Conservation (phyloP, 1,139 yeast genomes). For the Protomyces inouyei region DNA sequence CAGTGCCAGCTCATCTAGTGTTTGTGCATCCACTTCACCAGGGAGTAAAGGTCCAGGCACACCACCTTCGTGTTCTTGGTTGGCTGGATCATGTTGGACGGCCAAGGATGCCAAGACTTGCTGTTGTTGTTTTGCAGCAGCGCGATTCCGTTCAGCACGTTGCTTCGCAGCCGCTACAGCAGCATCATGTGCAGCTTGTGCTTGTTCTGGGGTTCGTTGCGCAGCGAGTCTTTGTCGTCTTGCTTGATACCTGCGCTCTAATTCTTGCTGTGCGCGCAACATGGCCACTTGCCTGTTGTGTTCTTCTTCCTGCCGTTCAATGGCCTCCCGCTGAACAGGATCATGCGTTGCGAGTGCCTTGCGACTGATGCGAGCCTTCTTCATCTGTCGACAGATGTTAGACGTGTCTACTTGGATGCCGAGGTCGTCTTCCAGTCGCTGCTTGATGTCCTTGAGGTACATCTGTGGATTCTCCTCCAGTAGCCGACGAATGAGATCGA, state of each 20-base stretch:
- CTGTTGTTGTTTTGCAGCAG: neutral
- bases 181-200: slow-evolving; percentile 1
- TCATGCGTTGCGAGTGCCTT: neutral
- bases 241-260: neutral
- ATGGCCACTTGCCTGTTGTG: neutral
- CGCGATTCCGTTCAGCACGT: neutral
- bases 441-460: neutral
- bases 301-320: neutral
- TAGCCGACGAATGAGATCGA: neutral
- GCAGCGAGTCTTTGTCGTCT: neutral
- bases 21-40: neutral
- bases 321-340: neutral
- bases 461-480: neutral
- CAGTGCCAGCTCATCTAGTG: neutral
- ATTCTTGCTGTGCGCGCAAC: neutral
- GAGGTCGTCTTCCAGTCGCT: neutral
- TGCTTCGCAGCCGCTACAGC: neutral
- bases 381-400: neutral
- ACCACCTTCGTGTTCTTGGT: neutral
- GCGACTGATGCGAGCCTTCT: neutral
- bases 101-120: neutral
- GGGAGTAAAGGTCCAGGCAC: neutral
- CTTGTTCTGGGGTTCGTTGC: neutral
- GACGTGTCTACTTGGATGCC: neutral
- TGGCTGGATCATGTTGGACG: neutral